Base-by-base conservation (phyloP, 1,284 basidiomycete species). In the Fomitopsis pinicola region DNA sequence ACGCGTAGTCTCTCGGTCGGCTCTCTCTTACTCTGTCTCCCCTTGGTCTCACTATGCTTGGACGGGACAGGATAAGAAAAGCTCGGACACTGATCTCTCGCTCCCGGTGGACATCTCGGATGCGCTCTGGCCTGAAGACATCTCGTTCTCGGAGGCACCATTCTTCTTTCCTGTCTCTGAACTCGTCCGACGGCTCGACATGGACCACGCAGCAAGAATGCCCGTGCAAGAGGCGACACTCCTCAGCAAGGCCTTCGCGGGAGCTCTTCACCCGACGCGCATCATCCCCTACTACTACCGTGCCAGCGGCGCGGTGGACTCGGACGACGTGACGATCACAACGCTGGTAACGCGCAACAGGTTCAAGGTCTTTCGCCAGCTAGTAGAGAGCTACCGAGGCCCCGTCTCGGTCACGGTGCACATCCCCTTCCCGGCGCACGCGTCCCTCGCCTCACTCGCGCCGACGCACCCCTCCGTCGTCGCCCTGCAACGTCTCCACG, bases 351-450 rank as follows among this genome's bases (percentile, higher is more conserved):
- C 93, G 1, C 85, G 82, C 69, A 89, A 91, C 67, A 80, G 92
- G 15, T 89, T 93, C 72, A 79, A 84, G 50, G 88, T 89, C 22
- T 85, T 94, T 68, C 77, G 79, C 15, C 82, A 85, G 57, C 78
- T 94, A 14, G 88, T 88, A 7, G 82, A 87, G 69, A 81, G 80
- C 15, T 94, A 94, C 70, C 78, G 84, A 78, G 91, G 92, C 19
- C 92, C 92, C 0, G 85, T 94, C 60, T 94, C 92, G 15, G 92
- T 88, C 2, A 86, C 91, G 0, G 81, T 94, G 19, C 91, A 94
- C 67, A 82, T 93, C 55, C 73, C 76, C 5, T 71, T 74, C 28
- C 72, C 74, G 17, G 66, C 67, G 5, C 62, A 68, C 36, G 62
- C 63, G 1, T 61, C 68, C 2, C 64, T 68, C 33, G 57, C 67